A percentile compares a stretch with the other conserved stretches of the same genome.
These are phyloP conservation scores for Zhuliangozyma blackwelliae DNA, from an alignment of 1,139 yeast species.

Conservation along the genomic window DNA sequence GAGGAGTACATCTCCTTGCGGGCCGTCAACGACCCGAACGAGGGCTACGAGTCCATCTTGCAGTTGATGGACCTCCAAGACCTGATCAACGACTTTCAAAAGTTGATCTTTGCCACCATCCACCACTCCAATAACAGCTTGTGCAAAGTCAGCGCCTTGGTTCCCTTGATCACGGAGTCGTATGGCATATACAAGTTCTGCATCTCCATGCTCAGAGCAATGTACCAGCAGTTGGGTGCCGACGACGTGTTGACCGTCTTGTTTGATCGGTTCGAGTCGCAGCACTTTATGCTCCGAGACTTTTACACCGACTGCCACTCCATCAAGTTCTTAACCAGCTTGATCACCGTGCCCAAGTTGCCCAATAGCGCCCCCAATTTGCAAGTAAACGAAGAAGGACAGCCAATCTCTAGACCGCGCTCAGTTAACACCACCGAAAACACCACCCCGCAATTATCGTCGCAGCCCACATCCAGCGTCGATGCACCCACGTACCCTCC, in stretches of 20 bases:
- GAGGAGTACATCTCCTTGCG: constrained; percentile 89
- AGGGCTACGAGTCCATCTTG: constrained; percentile 85
- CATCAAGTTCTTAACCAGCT: constrained; percentile 74
- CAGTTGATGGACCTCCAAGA: constrained; percentile 88
- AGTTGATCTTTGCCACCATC: constrained; percentile 71
- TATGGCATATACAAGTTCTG: constrained; percentile 90
- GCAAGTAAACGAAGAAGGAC: constrained; percentile 44
- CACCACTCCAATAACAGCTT: constrained; percentile 65
- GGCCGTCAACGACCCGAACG: constrained; percentile 90
- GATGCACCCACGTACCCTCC: constrained; percentile 22
- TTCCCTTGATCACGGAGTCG: constrained; percentile 89
- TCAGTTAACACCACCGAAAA: constrained; percentile 20
- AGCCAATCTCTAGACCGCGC: constrained; percentile 37
- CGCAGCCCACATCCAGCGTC: constrained; percentile 31
- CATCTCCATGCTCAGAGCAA: constrained; percentile 86
- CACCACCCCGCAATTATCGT: constrained; percentile 22
- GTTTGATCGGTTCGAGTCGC: constrained; percentile 69
- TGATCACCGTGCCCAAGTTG: constrained; percentile 82
- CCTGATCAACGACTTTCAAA: constrained; percentile 73
- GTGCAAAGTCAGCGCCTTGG: constrained; percentile 81
- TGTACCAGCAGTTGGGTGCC: constrained; percentile 72
- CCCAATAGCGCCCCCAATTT: constrained; percentile 68
- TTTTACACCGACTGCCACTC: constrained; percentile 90
- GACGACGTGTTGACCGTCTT: constrained; percentile 77
- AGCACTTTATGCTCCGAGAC: constrained; percentile 74